A percentile compares a stretch with the other conserved stretches of the same genome.
phyloP scores from a whole-genome alignment of 306 rosid genomes.

The Morella rubra region DNA sequence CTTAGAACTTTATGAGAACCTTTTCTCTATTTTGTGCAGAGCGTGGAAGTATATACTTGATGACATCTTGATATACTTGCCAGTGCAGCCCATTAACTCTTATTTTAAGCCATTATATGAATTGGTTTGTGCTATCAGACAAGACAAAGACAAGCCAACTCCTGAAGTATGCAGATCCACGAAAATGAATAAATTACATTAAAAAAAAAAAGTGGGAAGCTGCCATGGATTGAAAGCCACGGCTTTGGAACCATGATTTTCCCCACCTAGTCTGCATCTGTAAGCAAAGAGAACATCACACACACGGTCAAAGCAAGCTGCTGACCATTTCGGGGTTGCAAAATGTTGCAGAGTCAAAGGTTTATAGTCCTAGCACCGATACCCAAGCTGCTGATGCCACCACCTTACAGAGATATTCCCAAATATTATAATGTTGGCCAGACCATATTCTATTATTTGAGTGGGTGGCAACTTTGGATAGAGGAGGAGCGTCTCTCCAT shows the following conservation, averaged over 20 bases:
- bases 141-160: too few species aligned
- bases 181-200: not conserved
- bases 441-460: conserved; percentile 28
- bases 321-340: conserved; percentile 70
- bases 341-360: conserved; percentile 58
- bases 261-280: conserved; percentile 57
- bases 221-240: conserved; percentile 29
- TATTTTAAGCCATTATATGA: too few species aligned
- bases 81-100: too few species aligned
- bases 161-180: too few species aligned
- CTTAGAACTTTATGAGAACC: too few species aligned
- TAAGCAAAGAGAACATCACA: conserved; percentile 34
- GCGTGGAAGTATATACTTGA: too few species aligned
- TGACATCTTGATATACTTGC: too few species aligned
- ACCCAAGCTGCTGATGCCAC: conserved; percentile 35
- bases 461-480: conserved; percentile 65
- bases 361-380: conserved; percentile 40
- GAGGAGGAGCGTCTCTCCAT: conserved; percentile 63
- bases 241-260: conserved; percentile 64
- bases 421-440: not conserved
- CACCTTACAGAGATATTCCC: too few species aligned
- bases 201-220: too few species aligned
- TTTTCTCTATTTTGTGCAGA: too few species aligned
- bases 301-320: conserved; percentile 52
- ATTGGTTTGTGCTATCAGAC: too few species aligned